Conservation (phyloP, 352 stramenopile genomes). For the Phytopythium aichiense region DNA sequence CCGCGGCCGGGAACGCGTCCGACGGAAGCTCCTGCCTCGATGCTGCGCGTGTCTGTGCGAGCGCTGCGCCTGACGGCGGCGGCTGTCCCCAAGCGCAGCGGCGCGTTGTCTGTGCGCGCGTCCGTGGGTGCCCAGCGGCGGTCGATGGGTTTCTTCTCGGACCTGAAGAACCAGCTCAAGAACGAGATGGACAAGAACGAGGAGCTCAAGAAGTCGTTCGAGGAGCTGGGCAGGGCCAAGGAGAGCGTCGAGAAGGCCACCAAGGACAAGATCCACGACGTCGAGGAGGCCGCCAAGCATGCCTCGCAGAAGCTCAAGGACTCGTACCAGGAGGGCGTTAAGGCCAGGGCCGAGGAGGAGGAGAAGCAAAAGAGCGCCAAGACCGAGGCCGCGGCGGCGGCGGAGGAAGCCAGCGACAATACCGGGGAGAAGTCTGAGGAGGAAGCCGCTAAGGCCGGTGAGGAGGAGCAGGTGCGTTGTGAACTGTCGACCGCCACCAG, state of each 20-base stretch:
- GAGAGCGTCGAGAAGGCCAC: conserved; percentile 58
- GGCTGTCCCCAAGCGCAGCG: conserved; percentile 5
- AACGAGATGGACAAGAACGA: conserved; percentile 80
- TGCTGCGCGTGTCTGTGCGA: conserved; percentile 29
- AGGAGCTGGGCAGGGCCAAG: conserved; percentile 73
- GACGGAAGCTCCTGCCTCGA: conserved; percentile 4
- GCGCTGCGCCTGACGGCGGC: conserved; percentile 16
- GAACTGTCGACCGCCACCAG: neutral
- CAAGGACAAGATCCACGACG: conserved; percentile 1
- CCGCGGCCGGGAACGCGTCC: conserved; percentile 1
- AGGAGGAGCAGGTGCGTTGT: conserved; percentile 14
- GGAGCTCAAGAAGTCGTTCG: conserved; percentile 73
- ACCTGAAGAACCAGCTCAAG: conserved; percentile 79
- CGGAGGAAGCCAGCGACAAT: conserved; percentile 15
- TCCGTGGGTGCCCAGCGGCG: conserved; percentile 29
- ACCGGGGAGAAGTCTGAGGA: neutral
- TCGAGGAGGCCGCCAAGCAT: conserved; percentile 49
- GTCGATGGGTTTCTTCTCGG: conserved; percentile 66
- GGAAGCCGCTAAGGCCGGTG: conserved; percentile 7
- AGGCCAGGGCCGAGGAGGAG: conserved; percentile 16
- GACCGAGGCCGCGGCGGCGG: conserved; percentile 13
- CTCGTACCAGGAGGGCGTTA: conserved; percentile 31
- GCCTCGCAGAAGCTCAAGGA: conserved; percentile 70
- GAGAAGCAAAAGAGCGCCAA: conserved; percentile 6
- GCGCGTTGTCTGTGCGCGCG: conserved; percentile 2